Evolutionary conservation across 208 protist genomes (phyloP).

Genomic region (Trypanosoma cruzi): DNA sequence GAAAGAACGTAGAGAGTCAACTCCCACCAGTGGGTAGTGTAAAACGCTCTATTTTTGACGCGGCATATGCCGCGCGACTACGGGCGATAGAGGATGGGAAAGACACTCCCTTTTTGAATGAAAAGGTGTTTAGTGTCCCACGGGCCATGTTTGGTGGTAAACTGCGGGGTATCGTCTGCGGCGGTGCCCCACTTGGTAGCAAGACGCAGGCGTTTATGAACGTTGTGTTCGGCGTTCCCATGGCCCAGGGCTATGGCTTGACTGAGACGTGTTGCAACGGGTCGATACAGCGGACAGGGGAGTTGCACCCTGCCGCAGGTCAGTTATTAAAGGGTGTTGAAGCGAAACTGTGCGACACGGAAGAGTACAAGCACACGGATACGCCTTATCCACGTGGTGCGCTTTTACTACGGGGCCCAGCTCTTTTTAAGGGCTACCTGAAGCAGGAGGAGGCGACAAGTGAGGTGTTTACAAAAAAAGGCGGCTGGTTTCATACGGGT

Average conservation of each 20-base stretch:
- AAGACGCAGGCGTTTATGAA: slow-evolving; percentile 70
- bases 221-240: slow-evolving; percentile 48
- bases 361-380: slow-evolving; percentile 55
- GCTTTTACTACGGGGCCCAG: slow-evolving; percentile 70
- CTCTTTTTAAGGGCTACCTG: slow-evolving; percentile 84
- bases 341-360: slow-evolving; percentile 78
- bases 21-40: slow-evolving; percentile 39
- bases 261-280: slow-evolving; percentile 64
- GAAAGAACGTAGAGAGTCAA: slow-evolving; percentile 43
- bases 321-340: slow-evolving; percentile 25
- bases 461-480: slow-evolving; percentile 46
- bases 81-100: slow-evolving; percentile 56
- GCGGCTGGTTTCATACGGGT: slow-evolving; percentile 77
- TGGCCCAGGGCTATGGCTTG: slow-evolving; percentile 65
- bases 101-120: slow-evolving; percentile 79
- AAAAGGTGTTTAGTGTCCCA: slow-evolving; percentile 73
- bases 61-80: slow-evolving; percentile 50
- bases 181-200: slow-evolving; percentile 51
- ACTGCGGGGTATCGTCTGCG: slow-evolving; percentile 54
- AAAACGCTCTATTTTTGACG: slow-evolving; percentile 62
- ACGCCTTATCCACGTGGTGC: slow-evolving; percentile 61
- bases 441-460: slow-evolving; percentile 71
- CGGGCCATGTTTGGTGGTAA: slow-evolving; percentile 72
- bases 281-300: slow-evolving; percentile 31
- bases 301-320: slow-evolving; percentile 28